Conservation (phyloP, 805 yeast species). For the Candida pini region DNA sequence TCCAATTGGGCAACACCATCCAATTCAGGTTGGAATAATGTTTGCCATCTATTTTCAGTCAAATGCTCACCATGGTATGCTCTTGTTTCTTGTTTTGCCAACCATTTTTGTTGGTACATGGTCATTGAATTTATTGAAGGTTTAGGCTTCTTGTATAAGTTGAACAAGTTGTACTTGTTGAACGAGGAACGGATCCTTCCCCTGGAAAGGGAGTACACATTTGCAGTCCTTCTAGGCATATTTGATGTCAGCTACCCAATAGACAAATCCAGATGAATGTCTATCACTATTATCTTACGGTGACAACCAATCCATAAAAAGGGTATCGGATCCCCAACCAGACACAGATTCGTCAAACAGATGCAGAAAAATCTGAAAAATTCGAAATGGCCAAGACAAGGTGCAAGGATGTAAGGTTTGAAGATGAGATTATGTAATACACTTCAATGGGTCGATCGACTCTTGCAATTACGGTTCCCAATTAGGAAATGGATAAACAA, state of each 20-base stretch:
- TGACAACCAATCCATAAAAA: no score
- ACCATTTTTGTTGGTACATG: constrained; percentile 89
- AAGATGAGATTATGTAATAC: no score
- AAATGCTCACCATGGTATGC: constrained; percentile 94
- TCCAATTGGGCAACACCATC: constrained; percentile 87
- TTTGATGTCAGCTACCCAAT: no score
- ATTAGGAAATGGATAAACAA: constrained; percentile 4
- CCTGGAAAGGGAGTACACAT: constrained; percentile 26
- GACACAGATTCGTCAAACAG: no score
- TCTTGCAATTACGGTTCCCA: background rate
- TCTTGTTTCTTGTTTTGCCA: constrained; percentile 85
- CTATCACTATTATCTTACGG: no score
- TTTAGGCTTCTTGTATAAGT: constrained; percentile 68
- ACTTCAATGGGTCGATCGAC: background rate
- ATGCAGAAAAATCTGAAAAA: no score
- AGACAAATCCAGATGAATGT: no score
- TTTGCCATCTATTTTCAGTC: constrained; percentile 77
- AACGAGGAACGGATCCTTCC: constrained; percentile 75
- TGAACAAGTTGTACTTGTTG: constrained; percentile 89
- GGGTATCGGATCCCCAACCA: no score
- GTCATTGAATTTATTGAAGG: constrained; percentile 52
- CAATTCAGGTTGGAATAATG: constrained; percentile 61
- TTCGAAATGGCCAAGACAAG: no score
- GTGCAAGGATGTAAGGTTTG: no score
- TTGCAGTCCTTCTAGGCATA: constrained; percentile 28